phyloP scores from a whole-genome alignment of 2,329 filamentous ascomycete species.

The Paracoccidioides brasiliensis region DNA sequence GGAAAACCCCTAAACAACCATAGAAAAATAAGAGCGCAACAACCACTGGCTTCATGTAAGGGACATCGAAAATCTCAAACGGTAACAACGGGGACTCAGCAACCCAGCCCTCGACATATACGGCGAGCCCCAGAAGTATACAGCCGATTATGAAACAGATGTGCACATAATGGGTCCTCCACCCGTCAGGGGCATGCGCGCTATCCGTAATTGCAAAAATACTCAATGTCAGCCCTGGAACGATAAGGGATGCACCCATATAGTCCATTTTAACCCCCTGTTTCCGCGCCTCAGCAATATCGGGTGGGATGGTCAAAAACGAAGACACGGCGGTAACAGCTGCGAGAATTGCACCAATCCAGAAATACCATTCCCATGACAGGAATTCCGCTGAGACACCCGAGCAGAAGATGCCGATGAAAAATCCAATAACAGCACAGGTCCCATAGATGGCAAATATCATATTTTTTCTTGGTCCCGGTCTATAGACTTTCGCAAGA shows the following conservation, averaged over 20 bases:
- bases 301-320: constrained; percentile 39
- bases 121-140: constrained; percentile 44
- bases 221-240: constrained; percentile 53
- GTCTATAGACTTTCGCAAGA: constrained; percentile 51
- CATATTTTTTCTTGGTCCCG: constrained; percentile 56
- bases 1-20: constrained; percentile 53
- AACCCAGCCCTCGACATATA: constrained; percentile 62
- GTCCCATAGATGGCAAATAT: constrained; percentile 48
- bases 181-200: constrained; percentile 53
- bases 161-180: constrained; percentile 61
- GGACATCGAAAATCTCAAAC: constrained; percentile 53
- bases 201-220: constrained; percentile 66
- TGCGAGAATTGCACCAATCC: constrained; percentile 45
- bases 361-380: constrained; percentile 56
- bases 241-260: constrained; percentile 47
- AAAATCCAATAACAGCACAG: constrained; percentile 37
- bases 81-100: constrained; percentile 57
- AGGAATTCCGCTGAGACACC: constrained; percentile 44
- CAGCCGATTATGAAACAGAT: constrained; percentile 51
- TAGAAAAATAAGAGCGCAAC: constrained; percentile 53
- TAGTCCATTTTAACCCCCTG: constrained; percentile 53
- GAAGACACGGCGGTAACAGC: constrained; percentile 35
- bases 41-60: constrained; percentile 53
- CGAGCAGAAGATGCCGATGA: constrained; percentile 50
- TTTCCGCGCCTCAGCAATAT: constrained; percentile 24